Conservation (phyloP, 805 yeast species). For the Starmera dryadoides region DNA sequence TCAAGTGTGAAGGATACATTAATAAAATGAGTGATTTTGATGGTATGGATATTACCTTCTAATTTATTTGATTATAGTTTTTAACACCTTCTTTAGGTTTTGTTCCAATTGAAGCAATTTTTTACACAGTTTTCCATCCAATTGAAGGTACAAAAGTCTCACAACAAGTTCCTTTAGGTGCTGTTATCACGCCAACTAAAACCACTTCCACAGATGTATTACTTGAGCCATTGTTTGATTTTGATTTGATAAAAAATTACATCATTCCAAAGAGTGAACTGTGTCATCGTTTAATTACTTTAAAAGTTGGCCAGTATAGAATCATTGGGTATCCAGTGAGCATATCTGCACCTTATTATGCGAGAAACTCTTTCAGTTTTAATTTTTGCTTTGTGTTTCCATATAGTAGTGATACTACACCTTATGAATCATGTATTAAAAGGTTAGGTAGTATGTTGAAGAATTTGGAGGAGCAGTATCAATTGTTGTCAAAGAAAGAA, state of each 20-base stretch:
- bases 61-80: neutral
- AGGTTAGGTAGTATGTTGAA: slow-evolving; percentile 84
- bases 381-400: slow-evolving; percentile 90
- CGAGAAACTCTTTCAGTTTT: slow-evolving; percentile 88
- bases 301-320: slow-evolving; percentile 62
- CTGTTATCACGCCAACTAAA: slow-evolving; percentile 35
- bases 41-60: neutral
- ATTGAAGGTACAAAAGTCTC: slow-evolving; percentile 91
- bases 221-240: slow-evolving; percentile 50
- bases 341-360: slow-evolving; percentile 65
- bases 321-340: slow-evolving; percentile 88
- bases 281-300: slow-evolving; percentile 73
- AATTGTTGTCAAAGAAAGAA: slow-evolving; percentile 53
- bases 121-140: slow-evolving; percentile 91
- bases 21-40: slow-evolving; percentile 1
- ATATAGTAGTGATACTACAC: slow-evolving; percentile 71
- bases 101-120: slow-evolving; percentile 81
- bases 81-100: slow-evolving; percentile 44
- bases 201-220: slow-evolving; percentile 22
- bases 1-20: too few species aligned
- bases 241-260: slow-evolving; percentile 82
- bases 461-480: slow-evolving; percentile 85
- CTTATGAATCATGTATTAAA: slow-evolving; percentile 79
- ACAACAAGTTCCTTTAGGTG: slow-evolving; percentile 82
- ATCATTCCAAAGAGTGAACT: slow-evolving; percentile 90